Evolutionary conservation across 106 monocot species (phyloP), one percentile per base, ranked within the genome.

Genomic region (Dioscorea dumetorum): DNA sequence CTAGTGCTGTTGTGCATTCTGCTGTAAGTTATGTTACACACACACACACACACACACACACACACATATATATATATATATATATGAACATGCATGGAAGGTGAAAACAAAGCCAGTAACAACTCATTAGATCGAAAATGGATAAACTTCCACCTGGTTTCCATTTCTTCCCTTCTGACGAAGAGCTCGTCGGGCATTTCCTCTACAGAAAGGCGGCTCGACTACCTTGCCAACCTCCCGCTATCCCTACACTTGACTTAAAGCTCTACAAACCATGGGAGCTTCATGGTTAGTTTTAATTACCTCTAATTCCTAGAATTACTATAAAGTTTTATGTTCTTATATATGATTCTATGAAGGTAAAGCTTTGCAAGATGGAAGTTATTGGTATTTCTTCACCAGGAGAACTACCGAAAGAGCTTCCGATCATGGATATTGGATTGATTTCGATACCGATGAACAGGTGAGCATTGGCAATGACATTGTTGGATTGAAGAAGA

Each of bases 111-210:
- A 41, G 41, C 41, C 6, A 6, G 10, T 3, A 41, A 41, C 10
- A 8, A 8, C 41, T 41, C 41, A 8, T 41, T 41, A 8, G 41
- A 41, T 41, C 0, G 9, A 41, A 41, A 8, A 41, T 41, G 41
- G 41, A 32, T 32, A 68, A 73, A 67, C 87, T 94, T 2, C 94
- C 94, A 0, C 94, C 94, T 0, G 94, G 94, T 33, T 94, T 94
- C 74, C 85, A 63, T 13, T 94, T 94, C 88, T 80, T 85, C 76
- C 94, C 94, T 22, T 88, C 90, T 20, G 94, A 94, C 56, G 88
- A 90, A 70, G 90, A 94, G 78, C 83, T 94, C 61, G 72, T 94
- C 48, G 71, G 83, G 56, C 87, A 94, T 67, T 94, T 94, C 78
- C 94, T 94, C 69, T 32, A 49, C 34, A 77, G 73, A 49, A 94